Percentiles rank a stretch among this genome's conserved stretches.
phyloP scores from a whole-genome alignment of 2,329 filamentous ascomycete species.

The Penicillium hesseltinei region DNA sequence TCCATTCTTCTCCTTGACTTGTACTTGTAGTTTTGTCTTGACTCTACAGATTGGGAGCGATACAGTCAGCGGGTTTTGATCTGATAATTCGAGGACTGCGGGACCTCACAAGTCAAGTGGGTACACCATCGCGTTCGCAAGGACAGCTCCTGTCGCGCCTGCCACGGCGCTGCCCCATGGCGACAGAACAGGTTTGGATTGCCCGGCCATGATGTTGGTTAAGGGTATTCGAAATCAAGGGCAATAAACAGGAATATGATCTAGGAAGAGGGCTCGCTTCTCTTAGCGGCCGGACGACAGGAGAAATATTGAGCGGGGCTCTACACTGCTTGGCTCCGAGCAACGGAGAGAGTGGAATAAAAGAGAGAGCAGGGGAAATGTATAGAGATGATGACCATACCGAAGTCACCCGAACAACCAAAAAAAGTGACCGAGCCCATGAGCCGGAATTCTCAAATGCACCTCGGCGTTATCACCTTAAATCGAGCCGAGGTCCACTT shows the following conservation, averaged over 20 bases:
- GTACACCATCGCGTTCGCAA: constrained; percentile 94
- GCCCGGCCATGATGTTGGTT: constrained; percentile 48
- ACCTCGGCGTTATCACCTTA: constrained; percentile 35
- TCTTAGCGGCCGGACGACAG: constrained; percentile 12
- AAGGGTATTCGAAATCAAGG: constrained; percentile 3
- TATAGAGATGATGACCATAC: constrained; percentile 7
- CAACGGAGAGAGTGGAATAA: not conserved
- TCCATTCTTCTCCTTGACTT: constrained; percentile 66
- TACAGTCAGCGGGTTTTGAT: constrained; percentile 15
- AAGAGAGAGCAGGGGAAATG: constrained; percentile 1
- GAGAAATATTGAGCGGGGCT: constrained; percentile 23
- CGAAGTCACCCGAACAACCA: constrained; percentile 22
- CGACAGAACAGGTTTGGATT: constrained; percentile 70
- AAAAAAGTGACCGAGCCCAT: constrained; percentile 10
- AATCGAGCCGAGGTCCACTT: constrained; percentile 36
- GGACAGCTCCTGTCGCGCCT: constrained; percentile 85
- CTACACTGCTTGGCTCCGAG: constrained; percentile 15
- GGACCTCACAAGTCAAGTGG: constrained; percentile 85
- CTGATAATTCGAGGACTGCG: not conserved
- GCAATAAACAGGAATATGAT: constrained; percentile 1
- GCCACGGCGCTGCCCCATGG: constrained; percentile 93
- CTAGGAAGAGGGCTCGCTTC: constrained; percentile 6
- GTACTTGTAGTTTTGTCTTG: constrained; percentile 94
- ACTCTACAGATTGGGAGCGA: constrained; percentile 58
- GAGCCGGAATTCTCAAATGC: constrained; percentile 15